phyloP scores from a whole-genome alignment of 805 yeast species.

The Barnettozyma californica region DNA sequence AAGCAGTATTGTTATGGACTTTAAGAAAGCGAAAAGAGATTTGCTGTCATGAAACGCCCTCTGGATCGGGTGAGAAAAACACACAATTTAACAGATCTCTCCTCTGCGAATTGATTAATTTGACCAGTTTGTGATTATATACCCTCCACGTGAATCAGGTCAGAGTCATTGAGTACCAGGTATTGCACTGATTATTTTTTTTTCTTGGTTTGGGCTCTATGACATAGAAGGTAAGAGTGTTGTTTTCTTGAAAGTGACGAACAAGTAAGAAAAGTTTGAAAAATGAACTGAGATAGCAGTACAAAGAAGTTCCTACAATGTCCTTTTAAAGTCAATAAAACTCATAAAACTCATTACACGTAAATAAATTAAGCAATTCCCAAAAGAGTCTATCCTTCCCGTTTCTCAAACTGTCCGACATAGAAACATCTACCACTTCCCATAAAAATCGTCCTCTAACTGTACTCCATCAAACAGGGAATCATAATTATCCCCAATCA shows the following conservation, averaged over 20 bases:
- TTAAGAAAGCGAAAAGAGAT: background rate
- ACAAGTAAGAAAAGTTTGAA: no score
- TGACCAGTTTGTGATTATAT: no score
- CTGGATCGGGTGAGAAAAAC: no score
- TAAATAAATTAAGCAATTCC: background rate
- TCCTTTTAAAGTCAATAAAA: background rate
- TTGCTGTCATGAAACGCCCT: background rate
- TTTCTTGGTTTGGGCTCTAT: no score
- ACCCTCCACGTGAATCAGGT: no score
- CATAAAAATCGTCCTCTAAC: conserved; percentile 10
- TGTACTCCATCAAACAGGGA: conserved; percentile 13
- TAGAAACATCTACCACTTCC: conserved; percentile 11
- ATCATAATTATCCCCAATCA: conserved; percentile 9
- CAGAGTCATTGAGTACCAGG: no score
- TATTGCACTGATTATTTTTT: no score
- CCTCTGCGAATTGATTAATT: no score
- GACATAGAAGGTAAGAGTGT: no score
- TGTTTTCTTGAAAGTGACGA: no score
- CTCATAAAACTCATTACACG: conserved; percentile 2
- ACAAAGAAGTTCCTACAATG: background rate
- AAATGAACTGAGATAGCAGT: no score
- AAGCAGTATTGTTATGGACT: background rate
- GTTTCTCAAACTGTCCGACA: background rate
- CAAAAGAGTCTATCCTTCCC: background rate
- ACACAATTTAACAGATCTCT: no score